phyloP scores from a whole-genome alignment of 2,329 filamentous ascomycete species.

The Monilinia vaccinii-corymbosi region DNA sequence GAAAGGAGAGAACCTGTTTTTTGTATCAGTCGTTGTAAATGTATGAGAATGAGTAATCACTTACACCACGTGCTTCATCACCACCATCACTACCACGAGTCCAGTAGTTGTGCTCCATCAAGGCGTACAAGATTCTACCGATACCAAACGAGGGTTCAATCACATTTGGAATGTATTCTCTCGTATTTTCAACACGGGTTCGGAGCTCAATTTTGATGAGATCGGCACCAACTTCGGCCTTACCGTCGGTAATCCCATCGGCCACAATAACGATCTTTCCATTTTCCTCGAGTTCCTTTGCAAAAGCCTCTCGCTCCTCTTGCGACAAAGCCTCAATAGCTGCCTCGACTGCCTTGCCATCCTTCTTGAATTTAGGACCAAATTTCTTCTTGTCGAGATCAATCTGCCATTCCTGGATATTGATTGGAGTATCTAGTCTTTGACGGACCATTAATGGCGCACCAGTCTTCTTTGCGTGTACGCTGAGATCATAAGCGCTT shows the following conservation, averaged over 20 bases:
- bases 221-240: conserved; percentile 71
- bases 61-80: conserved; percentile 79
- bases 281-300: conserved; percentile 60
- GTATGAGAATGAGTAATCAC: conserved; percentile 31
- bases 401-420: conserved; percentile 78
- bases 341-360: conserved; percentile 75
- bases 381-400: conserved; percentile 94
- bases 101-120: conserved; percentile 97
- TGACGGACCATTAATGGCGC: conserved; percentile 79
- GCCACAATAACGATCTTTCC: conserved; percentile 75
- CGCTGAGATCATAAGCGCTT: conserved; percentile 86
- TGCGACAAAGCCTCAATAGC: conserved; percentile 63
- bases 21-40: conserved; percentile 10
- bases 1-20: conserved; percentile 61
- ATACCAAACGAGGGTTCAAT: conserved; percentile 98
- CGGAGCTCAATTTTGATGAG: conserved; percentile 76
- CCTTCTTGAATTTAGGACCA: conserved; percentile 90
- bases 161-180: conserved; percentile 91
- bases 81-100: conserved; percentile 60
- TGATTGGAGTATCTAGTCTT: conserved; percentile 65
- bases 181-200: conserved; percentile 70
- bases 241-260: conserved; percentile 54
- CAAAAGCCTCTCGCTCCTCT: conserved; percentile 70
- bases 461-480: conserved; percentile 89
- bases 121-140: conserved; percentile 82